These are phyloP conservation scores for Rhizopogon vinicolor DNA, from an alignment of 768 basidiomycete species.

Conservation along the genomic window DNA sequence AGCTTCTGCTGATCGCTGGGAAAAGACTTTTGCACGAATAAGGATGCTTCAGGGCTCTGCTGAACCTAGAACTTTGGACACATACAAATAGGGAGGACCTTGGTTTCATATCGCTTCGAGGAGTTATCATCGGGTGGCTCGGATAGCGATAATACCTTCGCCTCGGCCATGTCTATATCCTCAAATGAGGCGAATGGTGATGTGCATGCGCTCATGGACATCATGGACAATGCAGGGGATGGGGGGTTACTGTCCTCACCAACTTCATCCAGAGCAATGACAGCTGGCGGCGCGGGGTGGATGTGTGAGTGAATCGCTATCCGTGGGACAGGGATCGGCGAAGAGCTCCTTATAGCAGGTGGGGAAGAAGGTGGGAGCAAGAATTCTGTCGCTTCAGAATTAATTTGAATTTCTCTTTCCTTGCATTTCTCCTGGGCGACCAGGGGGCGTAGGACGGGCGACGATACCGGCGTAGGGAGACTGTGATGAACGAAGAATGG, in stretches of 20 bases:
- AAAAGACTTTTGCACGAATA: background rate
- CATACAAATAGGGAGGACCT: background rate
- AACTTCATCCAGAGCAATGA: no score
- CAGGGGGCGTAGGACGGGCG: conserved; percentile 8
- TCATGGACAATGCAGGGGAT: background rate
- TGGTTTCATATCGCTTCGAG: background rate
- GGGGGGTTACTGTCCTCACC: background rate
- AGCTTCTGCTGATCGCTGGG: background rate
- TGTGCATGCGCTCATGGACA: conserved; percentile 2
- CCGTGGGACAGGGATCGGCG: background rate
- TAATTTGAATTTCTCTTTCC: conserved; percentile 1
- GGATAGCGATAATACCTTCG: background rate
- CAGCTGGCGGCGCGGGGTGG: background rate
- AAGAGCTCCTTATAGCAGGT: background rate
- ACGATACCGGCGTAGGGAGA: conserved; percentile 22
- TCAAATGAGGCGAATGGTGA: conserved; percentile 13
- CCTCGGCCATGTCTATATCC: background rate
- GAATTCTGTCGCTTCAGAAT: background rate
- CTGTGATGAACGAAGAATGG: background rate
- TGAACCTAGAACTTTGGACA: background rate
- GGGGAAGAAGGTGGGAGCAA: background rate
- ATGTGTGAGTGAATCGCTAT: background rate
- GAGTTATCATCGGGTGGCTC: background rate
- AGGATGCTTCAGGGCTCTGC: background rate
- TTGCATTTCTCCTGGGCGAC: background rate